Base-by-base conservation (phyloP, 139 green algal genomes). In the Volvox reticuliferus region DNA sequence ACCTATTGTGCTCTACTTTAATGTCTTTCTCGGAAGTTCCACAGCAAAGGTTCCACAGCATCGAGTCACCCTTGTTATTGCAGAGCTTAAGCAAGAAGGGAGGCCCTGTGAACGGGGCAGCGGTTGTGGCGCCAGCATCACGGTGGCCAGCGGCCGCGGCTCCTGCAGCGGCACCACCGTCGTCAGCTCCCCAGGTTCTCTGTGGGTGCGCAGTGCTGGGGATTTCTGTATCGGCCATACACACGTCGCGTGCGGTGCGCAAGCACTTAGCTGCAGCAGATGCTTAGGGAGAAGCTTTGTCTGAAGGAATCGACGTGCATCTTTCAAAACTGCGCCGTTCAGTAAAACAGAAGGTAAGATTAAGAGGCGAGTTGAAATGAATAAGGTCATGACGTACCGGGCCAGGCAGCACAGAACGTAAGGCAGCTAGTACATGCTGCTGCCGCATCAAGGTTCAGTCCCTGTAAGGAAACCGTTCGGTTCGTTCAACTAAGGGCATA, bases 21-120 rank as follows among this genome's bases (percentile, higher is more conserved):
- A 91, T 86, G 50, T 65, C 86, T 19, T 82, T 89, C 19, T 67
- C 76, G 73, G 36, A 79, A 17, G 18, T 30, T 44, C 79, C 62
- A 88, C 80, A 92, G n/a, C n/a, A n/a, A n/a, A 79, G 2, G 18
- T 30, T 44, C 79, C 62, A 88, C 80, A 92, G 20, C 26, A 30
- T 28, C 16, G 82, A 20, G 55, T 82, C 80, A 36, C 65, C 63
- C 78, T 75, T 82, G 32, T 24, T 85, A 86, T 55, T 93, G 81
- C 63, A 63, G 28, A 75, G 79, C 61, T 50, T 62, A 35, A 79
- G 71, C 26, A 12, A 55, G 55, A 80, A 84, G 73, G 73, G 87
- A 35, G 21, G 24, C 1, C 67, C 61, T 20, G 81, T 50, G 50
- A 65, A 62, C 30, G 81, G 36, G 20, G 61, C 81, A 18, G 55